Conservation (phyloP, 192 early-diverging fungal species). For the Backusella sp. region DNA sequence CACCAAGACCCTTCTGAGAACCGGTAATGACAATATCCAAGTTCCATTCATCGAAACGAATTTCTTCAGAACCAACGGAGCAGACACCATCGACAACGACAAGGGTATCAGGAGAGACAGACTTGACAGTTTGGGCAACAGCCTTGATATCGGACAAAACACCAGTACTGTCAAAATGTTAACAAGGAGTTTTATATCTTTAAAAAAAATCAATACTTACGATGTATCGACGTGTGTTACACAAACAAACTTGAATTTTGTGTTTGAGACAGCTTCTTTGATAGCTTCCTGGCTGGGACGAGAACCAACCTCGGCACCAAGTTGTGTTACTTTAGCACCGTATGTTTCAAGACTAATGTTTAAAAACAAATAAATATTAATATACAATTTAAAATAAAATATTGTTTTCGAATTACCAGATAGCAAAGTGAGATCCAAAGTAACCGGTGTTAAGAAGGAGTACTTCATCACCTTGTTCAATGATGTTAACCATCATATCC, state of each 20-base stretch:
- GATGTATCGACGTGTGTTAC: slow-evolving; percentile 97
- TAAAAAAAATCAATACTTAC: slow-evolving; percentile 19
- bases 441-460: slow-evolving; percentile 91
- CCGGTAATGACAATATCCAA: slow-evolving; percentile 92
- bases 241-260: slow-evolving; percentile 82
- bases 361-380: background rate
- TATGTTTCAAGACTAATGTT: slow-evolving; percentile 73
- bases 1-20: slow-evolving; percentile 94
- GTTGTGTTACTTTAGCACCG: slow-evolving; percentile 79
- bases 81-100: slow-evolving; percentile 96
- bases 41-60: slow-evolving; percentile 90
- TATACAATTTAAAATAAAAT: background rate
- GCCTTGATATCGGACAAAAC: slow-evolving; percentile 83
- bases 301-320: slow-evolving; percentile 70
- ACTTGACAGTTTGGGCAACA: slow-evolving; percentile 69
- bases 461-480: slow-evolving; percentile 86
- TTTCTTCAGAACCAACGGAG: slow-evolving; percentile 89
- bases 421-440: slow-evolving; percentile 94
- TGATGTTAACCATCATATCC: slow-evolving; percentile 93
- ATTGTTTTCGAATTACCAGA: slow-evolving; percentile 59
- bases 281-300: slow-evolving; percentile 70
- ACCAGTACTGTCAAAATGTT: slow-evolving; percentile 52
- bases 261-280: slow-evolving; percentile 57
- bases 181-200: background rate
- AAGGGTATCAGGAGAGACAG: slow-evolving; percentile 81